phyloP scores from a whole-genome alignment of 2,329 filamentous ascomycete species.

The Penicillium frequentans region DNA sequence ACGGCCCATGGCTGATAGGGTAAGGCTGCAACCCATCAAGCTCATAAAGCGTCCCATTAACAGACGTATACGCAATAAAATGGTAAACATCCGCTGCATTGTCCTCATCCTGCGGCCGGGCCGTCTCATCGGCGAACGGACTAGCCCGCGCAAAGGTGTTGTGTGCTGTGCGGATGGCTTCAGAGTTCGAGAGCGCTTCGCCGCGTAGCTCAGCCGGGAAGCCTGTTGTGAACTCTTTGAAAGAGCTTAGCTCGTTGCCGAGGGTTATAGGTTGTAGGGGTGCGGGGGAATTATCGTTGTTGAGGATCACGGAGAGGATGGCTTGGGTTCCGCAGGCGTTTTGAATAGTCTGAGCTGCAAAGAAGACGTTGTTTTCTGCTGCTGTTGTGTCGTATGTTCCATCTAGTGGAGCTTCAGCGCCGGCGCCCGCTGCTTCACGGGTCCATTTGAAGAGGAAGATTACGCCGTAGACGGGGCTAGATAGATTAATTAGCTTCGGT shows the following conservation, averaged over 20 bases:
- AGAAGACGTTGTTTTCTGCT: conserved; percentile 74
- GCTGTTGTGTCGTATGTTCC: conserved; percentile 77
- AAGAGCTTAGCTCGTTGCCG: conserved; percentile 68
- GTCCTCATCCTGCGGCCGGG: conserved; percentile 66
- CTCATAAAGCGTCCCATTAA: conserved; percentile 83
- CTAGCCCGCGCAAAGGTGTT: conserved; percentile 87
- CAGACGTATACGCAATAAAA: conserved; percentile 90
- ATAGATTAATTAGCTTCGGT: conserved; percentile 1
- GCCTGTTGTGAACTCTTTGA: conserved; percentile 83
- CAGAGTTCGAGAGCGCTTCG: conserved; percentile 69
- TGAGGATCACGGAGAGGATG: conserved; percentile 85
- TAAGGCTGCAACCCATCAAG: conserved; percentile 91
- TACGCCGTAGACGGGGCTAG: conserved; percentile 81
- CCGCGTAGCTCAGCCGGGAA: conserved; percentile 76
- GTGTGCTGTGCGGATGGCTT: conserved; percentile 75
- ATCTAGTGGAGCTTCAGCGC: conserved; percentile 69
- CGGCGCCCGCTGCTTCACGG: conserved; percentile 62
- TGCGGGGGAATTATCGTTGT: conserved; percentile 58
- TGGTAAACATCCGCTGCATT: conserved; percentile 82
- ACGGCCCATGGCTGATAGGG: conserved; percentile 83
- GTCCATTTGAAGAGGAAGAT: conserved; percentile 97
- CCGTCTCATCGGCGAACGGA: conserved; percentile 91
- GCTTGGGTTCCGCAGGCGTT: conserved; percentile 98
- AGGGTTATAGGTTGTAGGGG: conserved; percentile 59
- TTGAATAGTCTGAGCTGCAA: conserved; percentile 95